Percentiles rank a stretch among this genome's conserved stretches.
Evolutionary conservation across 1,284 basidiomycete species (phyloP).

Genomic region (Xerocomus tenax): DNA sequence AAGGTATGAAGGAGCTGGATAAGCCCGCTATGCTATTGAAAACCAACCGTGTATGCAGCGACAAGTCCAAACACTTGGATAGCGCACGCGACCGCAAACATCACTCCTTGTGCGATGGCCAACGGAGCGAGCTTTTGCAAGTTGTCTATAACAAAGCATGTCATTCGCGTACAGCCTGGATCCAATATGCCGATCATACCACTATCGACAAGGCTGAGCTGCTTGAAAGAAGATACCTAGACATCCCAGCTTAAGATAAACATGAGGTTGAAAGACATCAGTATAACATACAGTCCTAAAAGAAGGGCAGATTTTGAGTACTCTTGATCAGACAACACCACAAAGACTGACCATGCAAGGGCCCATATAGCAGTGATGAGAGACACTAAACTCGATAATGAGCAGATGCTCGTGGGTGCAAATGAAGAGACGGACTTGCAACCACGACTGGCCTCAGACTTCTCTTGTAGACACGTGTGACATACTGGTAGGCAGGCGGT

Average conservation of each 20-base stretch:
- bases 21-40: not conserved
- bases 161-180: not conserved
- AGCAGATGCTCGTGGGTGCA: not conserved
- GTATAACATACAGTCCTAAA: constrained; percentile 44
- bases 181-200: constrained; percentile 33
- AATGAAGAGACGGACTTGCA: constrained; percentile 39
- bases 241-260: not conserved
- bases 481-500: constrained; percentile 52
- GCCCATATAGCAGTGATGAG: constrained; percentile 49
- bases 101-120: constrained; percentile 51
- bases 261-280: not conserved
- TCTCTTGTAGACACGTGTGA: constrained; percentile 45
- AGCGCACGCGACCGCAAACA: constrained; percentile 44
- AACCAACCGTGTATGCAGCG: constrained; percentile 48
- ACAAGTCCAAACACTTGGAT: constrained; percentile 55
- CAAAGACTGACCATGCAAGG: constrained; percentile 47
- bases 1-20: not conserved
- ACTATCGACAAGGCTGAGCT: constrained; percentile 39
- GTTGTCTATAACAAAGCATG: constrained; percentile 30
- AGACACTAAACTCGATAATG: constrained; percentile 31
- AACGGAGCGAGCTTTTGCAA: constrained; percentile 46
- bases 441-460: constrained; percentile 54
- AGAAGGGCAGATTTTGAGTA: not conserved
- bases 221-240: constrained; percentile 54
- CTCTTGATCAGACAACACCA: not conserved